Conservation (phyloP, 345 rosid species). For the Arabis hirsuta region DNA sequence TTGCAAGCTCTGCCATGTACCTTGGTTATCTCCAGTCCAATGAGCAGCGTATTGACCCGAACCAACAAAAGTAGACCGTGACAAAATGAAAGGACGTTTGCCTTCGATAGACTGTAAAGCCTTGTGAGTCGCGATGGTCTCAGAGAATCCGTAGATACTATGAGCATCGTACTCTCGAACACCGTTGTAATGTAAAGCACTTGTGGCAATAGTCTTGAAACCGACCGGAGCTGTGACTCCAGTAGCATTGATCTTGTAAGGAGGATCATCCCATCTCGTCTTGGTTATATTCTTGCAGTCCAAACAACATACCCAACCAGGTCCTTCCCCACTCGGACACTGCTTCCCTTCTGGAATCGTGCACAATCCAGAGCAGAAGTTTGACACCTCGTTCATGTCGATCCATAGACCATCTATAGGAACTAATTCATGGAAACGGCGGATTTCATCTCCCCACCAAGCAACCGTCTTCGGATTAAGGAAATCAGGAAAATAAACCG, state of each 20-base stretch:
- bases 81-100: conserved; percentile 85
- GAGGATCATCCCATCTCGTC: conserved; percentile 94
- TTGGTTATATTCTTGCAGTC: conserved; percentile 93
- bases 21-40: conserved; percentile 97
- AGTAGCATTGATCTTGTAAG: conserved; percentile 94
- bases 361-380: conserved; percentile 85
- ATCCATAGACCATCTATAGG: conserved; percentile 95
- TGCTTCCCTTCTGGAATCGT: conserved; percentile 62
- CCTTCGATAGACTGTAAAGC: conserved; percentile 75
- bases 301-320: conserved; percentile 97
- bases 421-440: conserved; percentile 83
- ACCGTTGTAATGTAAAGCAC: conserved; percentile 92
- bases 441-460: conserved; percentile 96
- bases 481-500: conserved; percentile 94
- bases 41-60: conserved; percentile 93
- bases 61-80: conserved; percentile 90
- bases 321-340: conserved; percentile 84
- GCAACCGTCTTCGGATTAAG: conserved; percentile 87
- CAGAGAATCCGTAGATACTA: conserved; percentile 90
- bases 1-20: conserved; percentile 88
- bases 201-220: conserved; percentile 91
- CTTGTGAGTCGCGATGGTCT: conserved; percentile 85
- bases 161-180: conserved; percentile 92
- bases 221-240: conserved; percentile 75
- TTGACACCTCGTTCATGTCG: conserved; percentile 97